phyloP scores from a whole-genome alignment of 352 stramenopile genomes.

The Stephanocyclus meneghinianus region DNA sequence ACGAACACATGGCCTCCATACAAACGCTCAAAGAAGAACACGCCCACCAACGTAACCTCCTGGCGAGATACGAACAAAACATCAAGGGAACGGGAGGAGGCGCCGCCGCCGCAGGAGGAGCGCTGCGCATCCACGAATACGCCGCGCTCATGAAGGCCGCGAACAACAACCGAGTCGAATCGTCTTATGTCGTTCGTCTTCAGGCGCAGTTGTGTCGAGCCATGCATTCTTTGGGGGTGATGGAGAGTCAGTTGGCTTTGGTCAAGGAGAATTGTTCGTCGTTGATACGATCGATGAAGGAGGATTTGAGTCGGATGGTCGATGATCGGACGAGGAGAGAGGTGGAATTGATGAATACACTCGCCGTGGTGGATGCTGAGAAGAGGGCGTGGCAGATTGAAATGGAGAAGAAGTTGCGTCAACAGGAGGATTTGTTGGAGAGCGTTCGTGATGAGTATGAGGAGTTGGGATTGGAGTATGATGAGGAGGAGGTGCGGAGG shows the following conservation, averaged over 20 bases:
- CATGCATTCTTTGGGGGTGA: constrained; percentile 77
- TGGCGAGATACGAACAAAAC: constrained; percentile 40
- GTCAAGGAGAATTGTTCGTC: constrained; percentile 47
- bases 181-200: constrained; percentile 68
- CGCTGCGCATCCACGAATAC: constrained; percentile 48
- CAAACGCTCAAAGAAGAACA: constrained; percentile 50
- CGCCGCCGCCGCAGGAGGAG: constrained; percentile 6
- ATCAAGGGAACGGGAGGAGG: constrained; percentile 14
- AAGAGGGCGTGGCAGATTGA: constrained; percentile 53
- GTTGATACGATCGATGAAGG: constrained; percentile 64
- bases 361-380: constrained; percentile 58
- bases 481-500: constrained; percentile 56
- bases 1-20: constrained; percentile 42
- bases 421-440: constrained; percentile 59
- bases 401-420: constrained; percentile 56
- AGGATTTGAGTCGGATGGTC: constrained; percentile 53
- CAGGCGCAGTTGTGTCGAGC: constrained; percentile 77
- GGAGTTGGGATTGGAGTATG: constrained; percentile 67
- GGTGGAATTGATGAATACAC: constrained; percentile 76
- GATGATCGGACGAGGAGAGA: constrained; percentile 71
- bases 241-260: constrained; percentile 76
- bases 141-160: constrained; percentile 34
- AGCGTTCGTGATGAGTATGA: constrained; percentile 61
- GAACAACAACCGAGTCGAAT: constrained; percentile 33
- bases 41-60: constrained; percentile 17